Percentiles rank a stretch among this genome's conserved stretches.
These are phyloP conservation scores for Aspergillus funiculosus DNA, from an alignment of 495 filamentous ascomycete genomes.

Conservation along the genomic window DNA sequence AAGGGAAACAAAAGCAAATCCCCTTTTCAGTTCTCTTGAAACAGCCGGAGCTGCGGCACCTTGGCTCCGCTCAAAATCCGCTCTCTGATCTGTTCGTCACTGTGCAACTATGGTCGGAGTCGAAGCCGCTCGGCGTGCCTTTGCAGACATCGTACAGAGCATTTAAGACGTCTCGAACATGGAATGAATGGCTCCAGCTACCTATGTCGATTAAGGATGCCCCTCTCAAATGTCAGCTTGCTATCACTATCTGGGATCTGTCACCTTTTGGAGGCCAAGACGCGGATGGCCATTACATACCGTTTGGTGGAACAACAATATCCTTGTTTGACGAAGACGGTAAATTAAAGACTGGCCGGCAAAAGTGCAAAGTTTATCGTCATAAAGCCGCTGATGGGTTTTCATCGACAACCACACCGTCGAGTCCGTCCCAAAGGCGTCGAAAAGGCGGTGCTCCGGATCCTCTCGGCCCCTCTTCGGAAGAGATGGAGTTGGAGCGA, in stretches of 20 bases:
- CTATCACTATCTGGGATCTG: slow-evolving; percentile 93
- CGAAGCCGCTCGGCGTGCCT: slow-evolving; percentile 86
- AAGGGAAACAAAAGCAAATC: slow-evolving; percentile 75
- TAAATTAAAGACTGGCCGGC: slow-evolving; percentile 80
- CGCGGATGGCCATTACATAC: slow-evolving; percentile 66
- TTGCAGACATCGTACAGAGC: slow-evolving; percentile 87
- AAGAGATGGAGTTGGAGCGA: slow-evolving; percentile 71
- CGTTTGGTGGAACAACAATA: slow-evolving; percentile 92
- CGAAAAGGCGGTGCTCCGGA: slow-evolving; percentile 43
- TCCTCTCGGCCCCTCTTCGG: slow-evolving; percentile 43
- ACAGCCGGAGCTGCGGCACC: slow-evolving; percentile 71
- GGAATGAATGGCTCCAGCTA: slow-evolving; percentile 94
- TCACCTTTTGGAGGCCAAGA: slow-evolving; percentile 66
- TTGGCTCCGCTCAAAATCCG: slow-evolving; percentile 69
- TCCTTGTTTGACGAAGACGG: slow-evolving; percentile 86
- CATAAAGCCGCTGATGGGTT: slow-evolving; percentile 82
- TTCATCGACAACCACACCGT: slow-evolving; percentile 72
- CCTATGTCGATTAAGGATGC: slow-evolving; percentile 77
- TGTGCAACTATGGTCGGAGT: slow-evolving; percentile 90
- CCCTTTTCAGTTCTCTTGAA: slow-evolving; percentile 72
- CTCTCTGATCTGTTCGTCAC: slow-evolving; percentile 89
- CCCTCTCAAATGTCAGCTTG: slow-evolving; percentile 73
- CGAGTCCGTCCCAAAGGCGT: slow-evolving; percentile 44
- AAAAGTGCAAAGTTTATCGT: slow-evolving; percentile 82
- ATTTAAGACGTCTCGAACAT: slow-evolving; percentile 72